Percentiles rank a stretch among this genome's conserved stretches.
Conservation (phyloP, 1,284 basidiomycete genomes). For the Tremellales sp. region DNA sequence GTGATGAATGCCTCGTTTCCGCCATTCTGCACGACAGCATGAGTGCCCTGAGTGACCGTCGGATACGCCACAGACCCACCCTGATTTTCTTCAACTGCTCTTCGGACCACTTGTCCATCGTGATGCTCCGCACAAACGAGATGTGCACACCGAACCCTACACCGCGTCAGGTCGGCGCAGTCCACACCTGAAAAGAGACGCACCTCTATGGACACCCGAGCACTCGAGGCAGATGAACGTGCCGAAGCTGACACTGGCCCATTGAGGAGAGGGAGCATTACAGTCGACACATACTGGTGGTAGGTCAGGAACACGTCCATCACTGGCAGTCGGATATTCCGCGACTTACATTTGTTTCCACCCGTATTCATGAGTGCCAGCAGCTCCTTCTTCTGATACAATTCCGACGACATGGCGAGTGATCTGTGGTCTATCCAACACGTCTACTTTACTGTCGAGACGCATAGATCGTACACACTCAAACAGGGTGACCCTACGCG, state of each 20-base stretch:
- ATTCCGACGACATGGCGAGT: no score
- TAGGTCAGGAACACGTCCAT: not conserved
- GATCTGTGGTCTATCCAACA: no score
- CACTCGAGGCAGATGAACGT: slow-evolving; percentile 88
- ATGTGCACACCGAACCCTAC: slow-evolving; percentile 44
- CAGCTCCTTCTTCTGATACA: slow-evolving; percentile 58
- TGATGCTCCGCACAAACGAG: slow-evolving; percentile 85
- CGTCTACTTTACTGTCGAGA: no score
- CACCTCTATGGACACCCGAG: slow-evolving; percentile 80
- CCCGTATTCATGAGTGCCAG: slow-evolving; percentile 69
- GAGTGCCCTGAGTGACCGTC: slow-evolving; percentile 1
- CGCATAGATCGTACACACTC: no score
- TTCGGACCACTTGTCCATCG: slow-evolving; percentile 93
- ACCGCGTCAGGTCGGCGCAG: not conserved
- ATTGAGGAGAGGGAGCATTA: slow-evolving; percentile 79
- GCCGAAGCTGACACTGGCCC: slow-evolving; percentile 67
- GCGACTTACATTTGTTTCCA: slow-evolving; percentile 59
- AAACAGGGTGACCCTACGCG: no score
- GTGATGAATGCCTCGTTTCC: slow-evolving; percentile 75
- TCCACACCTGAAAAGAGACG: slow-evolving; percentile 7
- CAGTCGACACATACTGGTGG: slow-evolving; percentile 67
- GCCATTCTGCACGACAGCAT: slow-evolving; percentile 57
- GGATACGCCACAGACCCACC: slow-evolving; percentile 51
- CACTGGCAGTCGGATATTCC: not conserved
- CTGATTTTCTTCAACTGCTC: slow-evolving; percentile 88